Evolutionary conservation across 2,329 filamentous ascomycete genomes (phyloP).

Genomic region (Septoria linicola): DNA sequence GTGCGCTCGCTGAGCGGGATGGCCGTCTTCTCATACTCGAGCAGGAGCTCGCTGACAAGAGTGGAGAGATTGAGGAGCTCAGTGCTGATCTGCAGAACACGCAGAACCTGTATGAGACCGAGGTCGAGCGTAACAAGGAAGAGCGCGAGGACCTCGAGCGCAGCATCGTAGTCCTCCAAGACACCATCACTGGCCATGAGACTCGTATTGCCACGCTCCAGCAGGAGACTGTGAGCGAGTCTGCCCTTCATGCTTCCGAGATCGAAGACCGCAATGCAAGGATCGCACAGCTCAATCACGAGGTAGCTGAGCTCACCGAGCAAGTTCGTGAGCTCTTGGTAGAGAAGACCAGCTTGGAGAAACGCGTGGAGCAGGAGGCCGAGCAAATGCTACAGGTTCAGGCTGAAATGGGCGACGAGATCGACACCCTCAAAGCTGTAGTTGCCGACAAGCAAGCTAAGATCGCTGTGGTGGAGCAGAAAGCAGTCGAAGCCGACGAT

Average conservation of each 20-base stretch:
- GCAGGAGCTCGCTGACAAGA: conserved; percentile 27
- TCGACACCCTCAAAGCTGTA: conserved; percentile 32
- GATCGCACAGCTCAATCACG: conserved; percentile 36
- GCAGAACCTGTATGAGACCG: conserved; percentile 24
- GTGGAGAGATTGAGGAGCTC: conserved; percentile 32
- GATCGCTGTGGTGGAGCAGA: conserved; percentile 36
- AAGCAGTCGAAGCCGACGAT: conserved; percentile 40
- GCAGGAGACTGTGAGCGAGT: conserved; percentile 26
- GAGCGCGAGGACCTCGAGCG: conserved; percentile 30
- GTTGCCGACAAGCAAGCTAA: conserved; percentile 38
- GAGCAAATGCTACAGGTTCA: conserved; percentile 39
- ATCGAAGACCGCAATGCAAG: conserved; percentile 37
- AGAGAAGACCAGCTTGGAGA: conserved; percentile 36
- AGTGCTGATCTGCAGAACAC: conserved; percentile 29
- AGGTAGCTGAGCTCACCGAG: conserved; percentile 23
- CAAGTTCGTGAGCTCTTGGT: conserved; percentile 30
- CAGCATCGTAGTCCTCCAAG: conserved; percentile 30
- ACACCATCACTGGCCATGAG: conserved; percentile 29
- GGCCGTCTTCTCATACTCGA: conserved; percentile 34
- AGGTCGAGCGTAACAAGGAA: conserved; percentile 21
- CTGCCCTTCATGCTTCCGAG: conserved; percentile 33
- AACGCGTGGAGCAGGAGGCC: conserved; percentile 39
- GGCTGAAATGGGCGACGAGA: conserved; percentile 36
- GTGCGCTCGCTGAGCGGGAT: conserved; percentile 34
- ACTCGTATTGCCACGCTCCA: conserved; percentile 30